Percentiles rank a stretch among this genome's conserved stretches.
Conservation (phyloP, 108 stramenopile species). For the Skeletonema potamos region DNA sequence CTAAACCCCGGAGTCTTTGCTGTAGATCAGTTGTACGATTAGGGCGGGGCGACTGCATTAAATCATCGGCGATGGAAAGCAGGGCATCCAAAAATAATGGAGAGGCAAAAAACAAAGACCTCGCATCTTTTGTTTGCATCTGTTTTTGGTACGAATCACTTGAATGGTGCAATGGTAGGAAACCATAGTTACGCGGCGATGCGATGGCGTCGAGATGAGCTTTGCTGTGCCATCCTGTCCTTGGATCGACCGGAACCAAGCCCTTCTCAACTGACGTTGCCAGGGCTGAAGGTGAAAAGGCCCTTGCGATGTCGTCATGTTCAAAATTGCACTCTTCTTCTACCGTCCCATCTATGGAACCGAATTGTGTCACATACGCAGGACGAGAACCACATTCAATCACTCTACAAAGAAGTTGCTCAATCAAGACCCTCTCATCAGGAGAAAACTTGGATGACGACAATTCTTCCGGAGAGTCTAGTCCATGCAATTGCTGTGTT, state of each 20-base stretch:
- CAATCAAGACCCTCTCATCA: constrained; percentile 75
- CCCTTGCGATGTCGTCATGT: constrained; percentile 3
- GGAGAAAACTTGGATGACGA: constrained; percentile 50
- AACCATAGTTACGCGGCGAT: constrained; percentile 55
- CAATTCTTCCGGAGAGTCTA: constrained; percentile 17
- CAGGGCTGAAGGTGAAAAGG: constrained; percentile 49
- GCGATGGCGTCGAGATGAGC: constrained; percentile 62
- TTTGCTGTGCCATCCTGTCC: constrained; percentile 53
- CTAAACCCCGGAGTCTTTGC: constrained; percentile 57
- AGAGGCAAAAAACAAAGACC: constrained; percentile 62
- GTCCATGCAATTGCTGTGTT: neutral
- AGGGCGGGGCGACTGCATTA: constrained; percentile 58
- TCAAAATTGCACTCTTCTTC: constrained; percentile 9
- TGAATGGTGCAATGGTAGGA: constrained; percentile 56
- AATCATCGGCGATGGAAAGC: constrained; percentile 67
- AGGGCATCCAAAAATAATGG: constrained; percentile 83
- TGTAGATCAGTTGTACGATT: constrained; percentile 59
- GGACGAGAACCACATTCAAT: constrained; percentile 67
- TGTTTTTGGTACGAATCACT: constrained; percentile 39
- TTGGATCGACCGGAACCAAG: constrained; percentile 69
- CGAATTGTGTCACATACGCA: constrained; percentile 60
- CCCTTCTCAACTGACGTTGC: constrained; percentile 55
- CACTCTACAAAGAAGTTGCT: constrained; percentile 62
- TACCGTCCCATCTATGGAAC: constrained; percentile 26
- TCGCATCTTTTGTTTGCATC: constrained; percentile 23